phyloP scores from a whole-genome alignment of 306 rosid genomes.

The Malus sylvestris region DNA sequence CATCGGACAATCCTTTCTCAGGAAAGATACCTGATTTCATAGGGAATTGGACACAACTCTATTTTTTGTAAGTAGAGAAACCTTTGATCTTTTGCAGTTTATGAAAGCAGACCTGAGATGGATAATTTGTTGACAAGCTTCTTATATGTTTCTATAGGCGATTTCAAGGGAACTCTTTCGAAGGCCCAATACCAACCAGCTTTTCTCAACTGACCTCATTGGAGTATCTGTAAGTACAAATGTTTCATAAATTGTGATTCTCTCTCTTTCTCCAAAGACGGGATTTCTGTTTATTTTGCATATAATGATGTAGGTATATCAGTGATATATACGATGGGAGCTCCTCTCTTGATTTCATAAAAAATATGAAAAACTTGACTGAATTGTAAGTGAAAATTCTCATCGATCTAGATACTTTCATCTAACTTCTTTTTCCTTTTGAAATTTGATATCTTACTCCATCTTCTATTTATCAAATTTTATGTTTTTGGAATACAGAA shows the following conservation, averaged over 20 bases:
- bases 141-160: conserved; percentile 5
- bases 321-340: conserved; percentile 22
- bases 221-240: conserved; percentile 7
- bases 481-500: not conserved
- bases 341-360: conserved; percentile 22
- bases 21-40: conserved; percentile 26
- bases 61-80: conserved; percentile 11
- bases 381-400: conserved; percentile 18
- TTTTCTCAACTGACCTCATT: conserved; percentile 13
- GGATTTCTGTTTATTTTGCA: not conserved
- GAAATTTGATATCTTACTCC: not conserved
- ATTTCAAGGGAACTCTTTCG: conserved; percentile 23
- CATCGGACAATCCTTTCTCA: conserved; percentile 14
- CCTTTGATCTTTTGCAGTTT: not conserved
- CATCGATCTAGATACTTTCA: not conserved
- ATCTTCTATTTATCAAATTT: not conserved
- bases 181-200: conserved; percentile 30
- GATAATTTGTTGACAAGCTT: not conserved
- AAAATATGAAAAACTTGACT: conserved; percentile 3
- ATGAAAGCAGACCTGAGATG: not conserved
- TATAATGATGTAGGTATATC: conserved; percentile 12
- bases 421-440: not conserved
- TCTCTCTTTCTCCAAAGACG: not conserved
- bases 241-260: not conserved
- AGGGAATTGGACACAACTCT: conserved; percentile 20